phyloP scores from a whole-genome alignment of 2,329 filamentous ascomycete genomes.

The Stemphylium lycopersici region DNA sequence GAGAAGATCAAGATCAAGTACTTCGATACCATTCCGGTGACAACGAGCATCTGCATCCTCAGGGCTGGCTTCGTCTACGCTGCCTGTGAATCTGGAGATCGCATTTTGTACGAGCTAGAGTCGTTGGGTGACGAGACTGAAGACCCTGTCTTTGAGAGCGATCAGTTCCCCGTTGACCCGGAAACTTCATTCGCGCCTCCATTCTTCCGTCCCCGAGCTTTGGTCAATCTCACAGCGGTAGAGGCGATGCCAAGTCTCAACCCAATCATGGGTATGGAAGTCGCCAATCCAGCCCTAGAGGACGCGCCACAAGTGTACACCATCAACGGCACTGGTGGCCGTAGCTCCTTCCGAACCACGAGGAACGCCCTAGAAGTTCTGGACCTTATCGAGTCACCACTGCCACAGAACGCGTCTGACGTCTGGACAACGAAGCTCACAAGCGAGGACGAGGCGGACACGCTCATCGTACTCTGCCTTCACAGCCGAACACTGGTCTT shows the following conservation, averaged over 20 bases:
- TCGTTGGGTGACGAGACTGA: constrained; percentile 96
- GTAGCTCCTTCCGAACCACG: constrained; percentile 87
- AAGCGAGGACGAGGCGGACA: constrained; percentile 81
- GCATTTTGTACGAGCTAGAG: constrained; percentile 95
- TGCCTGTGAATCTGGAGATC: constrained; percentile 89
- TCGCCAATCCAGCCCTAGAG: constrained; percentile 87
- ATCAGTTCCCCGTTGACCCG: constrained; percentile 79
- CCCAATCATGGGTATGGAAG: constrained; percentile 87
- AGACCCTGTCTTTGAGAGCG: constrained; percentile 83
- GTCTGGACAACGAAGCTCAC: constrained; percentile 96
- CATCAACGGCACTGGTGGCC: constrained; percentile 84
- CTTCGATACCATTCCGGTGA: constrained; percentile 93
- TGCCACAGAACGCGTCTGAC: constrained; percentile 84
- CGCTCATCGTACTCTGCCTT: constrained; percentile 95
- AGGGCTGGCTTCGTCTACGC: constrained; percentile 96
- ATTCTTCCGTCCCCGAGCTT: constrained; percentile 81
- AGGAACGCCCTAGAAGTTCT: constrained; percentile 93
- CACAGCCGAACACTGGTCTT: constrained; percentile 88
- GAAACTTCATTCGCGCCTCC: constrained; percentile 74
- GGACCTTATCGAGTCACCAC: constrained; percentile 92
- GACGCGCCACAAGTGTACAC: constrained; percentile 97
- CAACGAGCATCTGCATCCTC: constrained; percentile 85
- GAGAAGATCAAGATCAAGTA: constrained; percentile 90
- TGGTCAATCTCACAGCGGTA: constrained; percentile 83
- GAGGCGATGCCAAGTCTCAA: constrained; percentile 89